These are phyloP conservation scores for Kregervanrija pseudodelftensis DNA, from an alignment of 805 yeast species.

Conservation along the genomic window DNA sequence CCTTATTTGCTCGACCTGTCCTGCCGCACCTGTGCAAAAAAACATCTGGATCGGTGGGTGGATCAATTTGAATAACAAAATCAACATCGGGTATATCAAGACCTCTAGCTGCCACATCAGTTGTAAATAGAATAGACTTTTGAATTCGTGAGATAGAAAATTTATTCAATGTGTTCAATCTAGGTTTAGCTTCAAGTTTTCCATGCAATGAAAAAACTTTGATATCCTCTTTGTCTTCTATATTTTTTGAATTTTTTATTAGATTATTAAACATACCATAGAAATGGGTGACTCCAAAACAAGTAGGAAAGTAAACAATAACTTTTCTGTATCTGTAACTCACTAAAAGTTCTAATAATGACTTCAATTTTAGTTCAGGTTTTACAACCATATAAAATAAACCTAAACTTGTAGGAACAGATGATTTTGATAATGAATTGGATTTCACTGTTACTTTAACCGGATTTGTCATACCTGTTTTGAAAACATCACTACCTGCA, in stretches of 20 bases:
- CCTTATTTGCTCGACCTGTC: slow-evolving; percentile 85
- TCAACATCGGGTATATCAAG: slow-evolving; percentile 94
- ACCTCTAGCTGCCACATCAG: slow-evolving; percentile 99
- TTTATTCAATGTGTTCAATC: slow-evolving; percentile 61
- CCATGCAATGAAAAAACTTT: slow-evolving; percentile 80
- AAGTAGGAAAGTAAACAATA: slow-evolving; percentile 90
- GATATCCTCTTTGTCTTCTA: slow-evolving; percentile 10
- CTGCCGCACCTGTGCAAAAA: slow-evolving; percentile 93
- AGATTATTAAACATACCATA: slow-evolving; percentile 47
- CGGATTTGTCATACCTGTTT: slow-evolving; percentile 90
- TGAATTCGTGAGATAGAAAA: slow-evolving; percentile 44
- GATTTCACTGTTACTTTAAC: slow-evolving; percentile 77
- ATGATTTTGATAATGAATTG: slow-evolving; percentile 23
- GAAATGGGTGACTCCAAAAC: slow-evolving; percentile 74
- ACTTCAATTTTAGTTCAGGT: slow-evolving; percentile 55
- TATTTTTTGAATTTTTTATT: slow-evolving; percentile 19
- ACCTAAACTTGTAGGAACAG: slow-evolving; percentile 56
- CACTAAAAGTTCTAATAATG: slow-evolving; percentile 45
- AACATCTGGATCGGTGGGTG: slow-evolving; percentile 88
- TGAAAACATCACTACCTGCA: slow-evolving; percentile 71
- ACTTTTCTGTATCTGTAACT: slow-evolving; percentile 62
- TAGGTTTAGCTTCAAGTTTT: slow-evolving; percentile 71
- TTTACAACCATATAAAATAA: slow-evolving; percentile 53
- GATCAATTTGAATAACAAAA: slow-evolving; percentile 86
- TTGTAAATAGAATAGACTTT: slow-evolving; percentile 70